Conservation (phyloP, 1,284 basidiomycete species). For the Malassezia japonica region DNA sequence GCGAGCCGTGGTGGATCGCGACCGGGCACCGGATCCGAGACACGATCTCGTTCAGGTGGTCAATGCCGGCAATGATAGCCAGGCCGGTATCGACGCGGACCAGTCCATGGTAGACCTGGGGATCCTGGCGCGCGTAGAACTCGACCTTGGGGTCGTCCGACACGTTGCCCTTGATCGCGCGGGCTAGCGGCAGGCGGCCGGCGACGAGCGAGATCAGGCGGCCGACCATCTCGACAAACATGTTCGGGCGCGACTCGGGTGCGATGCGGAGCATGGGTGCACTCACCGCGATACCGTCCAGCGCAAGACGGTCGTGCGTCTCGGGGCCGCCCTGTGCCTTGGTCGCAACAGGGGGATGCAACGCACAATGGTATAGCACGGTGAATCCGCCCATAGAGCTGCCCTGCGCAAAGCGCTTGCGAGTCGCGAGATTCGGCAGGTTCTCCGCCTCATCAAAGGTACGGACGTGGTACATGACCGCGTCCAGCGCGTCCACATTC, state of each 20-base stretch:
- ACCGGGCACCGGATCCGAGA: slow-evolving; percentile 49
- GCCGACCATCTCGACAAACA: slow-evolving; percentile 48
- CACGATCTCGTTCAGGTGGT: slow-evolving; percentile 44
- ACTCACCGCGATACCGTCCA: slow-evolving; percentile 49
- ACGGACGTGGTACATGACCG: slow-evolving; percentile 51
- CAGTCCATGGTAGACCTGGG: slow-evolving; percentile 52
- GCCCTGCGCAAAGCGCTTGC: slow-evolving; percentile 50
- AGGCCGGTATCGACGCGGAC: slow-evolving; percentile 52
- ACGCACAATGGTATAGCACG: slow-evolving; percentile 43
- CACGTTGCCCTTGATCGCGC: slow-evolving; percentile 52
- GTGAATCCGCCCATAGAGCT: slow-evolving; percentile 50
- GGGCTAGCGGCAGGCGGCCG: slow-evolving; percentile 49
- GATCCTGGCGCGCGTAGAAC: slow-evolving; percentile 40
- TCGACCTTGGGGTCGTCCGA: slow-evolving; percentile 52
- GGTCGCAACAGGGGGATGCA: slow-evolving; percentile 34
- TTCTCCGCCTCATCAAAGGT: slow-evolving; percentile 24
- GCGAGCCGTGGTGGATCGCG: slow-evolving; percentile 51
- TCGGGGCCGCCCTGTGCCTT: slow-evolving; percentile 19
- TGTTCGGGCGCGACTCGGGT: slow-evolving; percentile 48
- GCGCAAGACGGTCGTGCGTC: slow-evolving; percentile 19
- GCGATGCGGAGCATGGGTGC: slow-evolving; percentile 52
- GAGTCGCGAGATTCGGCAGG: slow-evolving; percentile 15
- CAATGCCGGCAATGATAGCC: slow-evolving; percentile 51
- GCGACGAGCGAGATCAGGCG: slow-evolving; percentile 49
- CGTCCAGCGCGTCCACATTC: slow-evolving; percentile 51